Base-by-base conservation (phyloP, 805 yeast genomes). In the Teunomyces barrocoloradensis region DNA sequence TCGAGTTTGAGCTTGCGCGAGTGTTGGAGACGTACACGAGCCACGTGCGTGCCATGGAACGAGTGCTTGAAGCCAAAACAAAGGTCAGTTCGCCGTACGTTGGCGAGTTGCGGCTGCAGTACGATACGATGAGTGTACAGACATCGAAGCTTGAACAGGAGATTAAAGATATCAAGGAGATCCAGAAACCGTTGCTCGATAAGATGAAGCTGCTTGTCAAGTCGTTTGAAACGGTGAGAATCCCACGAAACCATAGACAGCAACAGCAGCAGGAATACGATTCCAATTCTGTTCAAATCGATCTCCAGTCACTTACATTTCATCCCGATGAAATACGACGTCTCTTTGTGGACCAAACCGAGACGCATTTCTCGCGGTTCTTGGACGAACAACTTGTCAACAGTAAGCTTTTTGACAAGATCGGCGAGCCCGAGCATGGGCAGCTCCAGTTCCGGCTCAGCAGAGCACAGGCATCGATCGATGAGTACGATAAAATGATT, bases 101-200 rank as follows among this genome's bases (percentile, higher is more conserved):
- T 11, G 53, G 55, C 5, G 55, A 58, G 9, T 55, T 71, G 7
- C 53, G 55, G 18, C 38, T 40, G 12, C 55, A 66, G 32, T 57
- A 55, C 36, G 60, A 56, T 12, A 49, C 48, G 6, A 52, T 72
- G 10, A 21, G 51, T 3, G 41, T 30, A 3, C 48, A 53, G 15
- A 56, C 63, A 36, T 38, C 49, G 3, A 33, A 28, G 4, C 43
- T 62, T 3, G 44, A 54, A 11, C 50, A 51, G 17, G 61, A 60
- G 27, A 61, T 67, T 7, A 53, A 54, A n/a, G 53, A 59, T 13
- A 57, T 70, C 32, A 57, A 53, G 33, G 56, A 58, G 9, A 58
- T 60, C 6, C 69, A 71, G 46, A 59, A 67, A 43, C 78, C 77
- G 2, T 49, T 68, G 10, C 53, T 73, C 20, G 69, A 66, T 23